Base-by-base conservation (phyloP, 768 basidiomycete species). In the Boletus pseudopeckii region DNA sequence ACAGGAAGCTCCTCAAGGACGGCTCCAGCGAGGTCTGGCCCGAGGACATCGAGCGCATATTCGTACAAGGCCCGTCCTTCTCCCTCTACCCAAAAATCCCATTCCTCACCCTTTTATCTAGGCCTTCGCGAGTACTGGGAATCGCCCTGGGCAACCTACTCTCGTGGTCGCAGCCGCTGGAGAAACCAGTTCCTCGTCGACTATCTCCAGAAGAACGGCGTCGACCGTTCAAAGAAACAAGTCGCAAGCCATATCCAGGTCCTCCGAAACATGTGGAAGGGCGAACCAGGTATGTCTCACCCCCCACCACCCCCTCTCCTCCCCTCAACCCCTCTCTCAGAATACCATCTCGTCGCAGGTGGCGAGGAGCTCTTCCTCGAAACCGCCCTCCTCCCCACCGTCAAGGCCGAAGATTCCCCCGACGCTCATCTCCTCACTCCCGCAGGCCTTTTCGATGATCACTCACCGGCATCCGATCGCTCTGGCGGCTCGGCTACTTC, bases 241-340 rank as follows among this genome's bases (percentile, higher is more conserved):
- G 90, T 92, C 58, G 90, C 90, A n/a, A 88, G 86, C 69, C 90
- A 92, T 63, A 88, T 92, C 48, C 90, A 92, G 65, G 89, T 90
- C 52, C 69, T 90, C 50, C 76, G 88, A 47, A 91, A 91, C 65
- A 91, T 91, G 89, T 90, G 88, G 88, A 90, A 90, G 68, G 89
- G 88, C 22, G 82, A 87, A 54, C 78, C 84, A 75, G 85, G 89
- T 87, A 53, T 33, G 74, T 60, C 37, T 15, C 24, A 26, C 24
- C 24, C 24, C 24, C 24, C 24, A n/a, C n/a, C 24, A 26, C 24
- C 24, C 20, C 15, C 41, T 17, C 7, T 48, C 45, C 14, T 18
- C 34, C 28, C 14, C 52, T 62, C 50, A 60, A 2, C 13, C 18
- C 39, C 49, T 28, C 63, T 48, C 34, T 62, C 24, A 89, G 88